Conservation (phyloP, 106 monocot species). For the Dendrobium officinale region DNA sequence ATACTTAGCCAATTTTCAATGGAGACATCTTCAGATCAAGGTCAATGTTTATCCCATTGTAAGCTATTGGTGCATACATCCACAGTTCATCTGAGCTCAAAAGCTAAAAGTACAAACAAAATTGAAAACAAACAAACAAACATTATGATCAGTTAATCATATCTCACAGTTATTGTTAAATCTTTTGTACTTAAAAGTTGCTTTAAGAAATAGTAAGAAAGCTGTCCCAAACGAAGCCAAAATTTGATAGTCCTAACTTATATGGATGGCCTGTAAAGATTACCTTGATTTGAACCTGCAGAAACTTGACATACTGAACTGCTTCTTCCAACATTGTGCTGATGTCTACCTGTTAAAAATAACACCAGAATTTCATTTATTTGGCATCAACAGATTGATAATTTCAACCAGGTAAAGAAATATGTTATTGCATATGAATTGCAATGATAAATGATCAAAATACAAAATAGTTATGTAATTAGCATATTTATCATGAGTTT, state of each 20-base stretch:
- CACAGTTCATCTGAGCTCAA: conserved; percentile 80
- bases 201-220: too few relatives aligned
- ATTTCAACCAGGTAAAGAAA: too few relatives aligned
- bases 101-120: conserved; percentile 27
- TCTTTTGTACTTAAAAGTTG: too few relatives aligned
- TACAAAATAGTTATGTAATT: too few relatives aligned
- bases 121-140: background rate
- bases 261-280: background rate
- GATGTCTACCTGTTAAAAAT: conserved; percentile 54
- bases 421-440: too few relatives aligned
- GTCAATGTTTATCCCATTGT: conserved; percentile 64
- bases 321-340: conserved; percentile 97
- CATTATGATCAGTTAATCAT: background rate
- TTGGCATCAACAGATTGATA: too few relatives aligned
- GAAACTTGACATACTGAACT: conserved; percentile 80
- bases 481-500: too few relatives aligned
- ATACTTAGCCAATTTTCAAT: background rate
- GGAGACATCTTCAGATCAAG: conserved; percentile 43
- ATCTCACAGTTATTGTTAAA: too few relatives aligned
- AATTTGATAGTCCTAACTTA: background rate
- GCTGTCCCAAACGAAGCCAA: too few relatives aligned
- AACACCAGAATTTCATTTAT: background rate
- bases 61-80: conserved; percentile 82
- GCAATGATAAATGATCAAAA: too few relatives aligned
- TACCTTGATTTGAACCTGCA: conserved; percentile 87